Evolutionary conservation across 768 basidiomycete species (phyloP), one percentile per base, ranked within the genome.

Genomic region (Agaricus sinodeliciosus): DNA sequence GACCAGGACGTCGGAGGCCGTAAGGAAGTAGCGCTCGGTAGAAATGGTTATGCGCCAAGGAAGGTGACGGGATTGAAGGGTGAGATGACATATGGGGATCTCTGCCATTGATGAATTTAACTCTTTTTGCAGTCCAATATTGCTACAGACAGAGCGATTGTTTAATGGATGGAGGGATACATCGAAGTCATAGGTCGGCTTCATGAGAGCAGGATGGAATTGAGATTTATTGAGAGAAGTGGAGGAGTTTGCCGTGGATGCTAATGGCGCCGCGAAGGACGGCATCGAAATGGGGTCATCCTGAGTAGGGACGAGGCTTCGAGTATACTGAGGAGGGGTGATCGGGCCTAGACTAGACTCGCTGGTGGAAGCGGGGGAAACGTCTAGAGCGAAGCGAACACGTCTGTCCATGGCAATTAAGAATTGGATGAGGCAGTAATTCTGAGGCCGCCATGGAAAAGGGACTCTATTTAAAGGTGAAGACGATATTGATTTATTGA

Each of bases 311-410:
- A 45, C 25, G 7, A 31, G 31, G 31, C 13, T 37, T 9, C 28
- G 9, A 9, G 22, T 3, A 9, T 47, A 26, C n/a, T 28, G 52
- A 11, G 54, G 47, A 4, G 54, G 28, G 9, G 35, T 25, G 49
- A 25, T 41, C 43, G 5, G 54, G 26, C 35, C 54, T 54, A 49
- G 42, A 7, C 41, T 55, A 3, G 53, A 48, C 31, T 31, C 31
- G 22, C 40, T 43, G 9, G 53, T 46, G 4, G 48, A 55, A 12
- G 16, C n/a, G 37, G 47, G 48, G 4, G 54, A 55, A 2, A 36
- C 19, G 22, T 48, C 35, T 1, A 36, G 27, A 9, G 27, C 45
- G 28, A 54, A 54, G 13, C 45, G 52, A 47, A 54, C 52, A 18
- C 44, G 35, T 26, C 51, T 22, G 41, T 22, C 22, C 22, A 22